Conservation (phyloP, 164 flowering plant species). For the Aristolochia fimbriata region DNA sequence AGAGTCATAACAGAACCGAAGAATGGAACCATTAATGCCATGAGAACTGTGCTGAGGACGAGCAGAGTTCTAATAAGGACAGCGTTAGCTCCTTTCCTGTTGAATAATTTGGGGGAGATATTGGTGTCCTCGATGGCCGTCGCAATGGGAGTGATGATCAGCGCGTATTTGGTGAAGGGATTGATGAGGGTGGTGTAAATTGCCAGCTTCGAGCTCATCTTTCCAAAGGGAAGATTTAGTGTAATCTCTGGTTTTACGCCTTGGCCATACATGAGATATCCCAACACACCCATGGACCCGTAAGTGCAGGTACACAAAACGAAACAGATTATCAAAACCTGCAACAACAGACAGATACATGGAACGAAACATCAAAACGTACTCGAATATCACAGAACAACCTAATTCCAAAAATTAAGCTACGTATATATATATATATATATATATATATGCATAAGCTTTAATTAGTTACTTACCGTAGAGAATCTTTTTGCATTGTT, state of each 20-base stretch:
- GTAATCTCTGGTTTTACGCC: constrained; percentile 58
- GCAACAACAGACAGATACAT: too few species aligned
- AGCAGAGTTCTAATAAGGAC: constrained; percentile 36
- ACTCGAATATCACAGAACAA: too few species aligned
- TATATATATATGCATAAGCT: not conserved
- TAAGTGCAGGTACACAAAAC: constrained; percentile 38
- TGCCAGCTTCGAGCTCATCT: constrained; percentile 53
- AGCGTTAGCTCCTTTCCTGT: constrained; percentile 16
- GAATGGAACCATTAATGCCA: constrained; percentile 42
- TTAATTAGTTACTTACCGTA: constrained; percentile 40
- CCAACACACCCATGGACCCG: constrained; percentile 61
- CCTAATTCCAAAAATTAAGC: too few species aligned
- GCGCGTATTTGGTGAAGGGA: constrained; percentile 65
- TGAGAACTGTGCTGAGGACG: constrained; percentile 31
- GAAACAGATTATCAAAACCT: constrained; percentile 69
- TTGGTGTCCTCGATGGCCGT: constrained; percentile 30
- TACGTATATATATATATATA: too few species aligned
- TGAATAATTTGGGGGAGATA: constrained; percentile 13
- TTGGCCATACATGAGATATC: constrained; percentile 75
- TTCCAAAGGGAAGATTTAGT: constrained; percentile 45
- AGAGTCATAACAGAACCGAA: constrained; percentile 46
- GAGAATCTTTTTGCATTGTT: constrained; percentile 47
- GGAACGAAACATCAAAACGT: too few species aligned
- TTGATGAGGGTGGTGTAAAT: constrained; percentile 61
- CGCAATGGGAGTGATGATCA: constrained; percentile 54